Evolutionary conservation across 2,329 filamentous ascomycete genomes (phyloP), one percentile per base, ranked within the genome.

Genomic region (Xylariaceae sp.): DNA sequence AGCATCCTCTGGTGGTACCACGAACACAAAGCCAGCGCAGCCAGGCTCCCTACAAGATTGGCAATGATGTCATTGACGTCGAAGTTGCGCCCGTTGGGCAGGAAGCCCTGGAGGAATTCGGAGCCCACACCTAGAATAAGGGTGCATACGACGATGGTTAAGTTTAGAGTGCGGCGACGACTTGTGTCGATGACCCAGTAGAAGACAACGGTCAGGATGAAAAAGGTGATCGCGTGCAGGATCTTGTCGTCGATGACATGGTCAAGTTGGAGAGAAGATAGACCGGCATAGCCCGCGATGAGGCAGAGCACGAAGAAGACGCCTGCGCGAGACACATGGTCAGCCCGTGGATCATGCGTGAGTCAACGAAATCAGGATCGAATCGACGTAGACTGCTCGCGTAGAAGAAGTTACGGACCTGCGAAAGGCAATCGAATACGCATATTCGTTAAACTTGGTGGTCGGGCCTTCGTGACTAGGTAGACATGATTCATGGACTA

Each of bases 1-100:
- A 97, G 76, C 91, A 97, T 97, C 56, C 94, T 86, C 68, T 88
- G 87, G 73, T 99, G 94, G 70, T 99, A 99, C 88, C 89, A 92
- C 54, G 84, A 86, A 69, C 89, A 95, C 26, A 95, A 70, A 0
- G 79, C 85, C 26, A 96, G 69, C 0, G 83, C 91, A 0, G 78
- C 74, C 11, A 88, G 72, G 60, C 88, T 92, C 42, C 94, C 94
- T 41, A 89, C 74, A 0, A 96, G 72, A 70, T 99, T 99, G 67
- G 91, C 91, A 51, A 90, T 76, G 58, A 99, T 89, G 69, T 97
- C 90, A 67, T 86, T 89, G 47, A 87, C 74, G 67, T 99, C 94
- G 62, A 86, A 85, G 12, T 77, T 71, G 58, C 86, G 83, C 54
- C 80, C 84, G 70, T 88, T 90, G 19, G 84, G 90, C 19, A 96